phyloP scores from a whole-genome alignment of 108 stramenopile species.

The Nannochloropsis granulata region DNA sequence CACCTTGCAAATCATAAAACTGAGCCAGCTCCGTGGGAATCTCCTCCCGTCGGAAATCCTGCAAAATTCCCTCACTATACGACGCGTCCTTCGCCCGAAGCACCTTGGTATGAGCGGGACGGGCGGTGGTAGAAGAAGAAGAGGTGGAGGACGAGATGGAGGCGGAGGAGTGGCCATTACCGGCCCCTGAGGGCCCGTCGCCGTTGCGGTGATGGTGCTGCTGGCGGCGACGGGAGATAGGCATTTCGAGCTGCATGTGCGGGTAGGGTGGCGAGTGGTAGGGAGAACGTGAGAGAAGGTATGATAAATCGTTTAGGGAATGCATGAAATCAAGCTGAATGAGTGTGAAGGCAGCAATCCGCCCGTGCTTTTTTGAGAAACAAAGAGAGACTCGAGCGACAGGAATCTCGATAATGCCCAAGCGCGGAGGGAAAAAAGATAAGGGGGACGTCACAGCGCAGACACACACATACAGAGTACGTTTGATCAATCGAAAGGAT shows the following conservation, averaged over 20 bases:
- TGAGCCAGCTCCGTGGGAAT: not conserved
- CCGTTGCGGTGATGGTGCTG: not conserved
- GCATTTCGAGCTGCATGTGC: not conserved
- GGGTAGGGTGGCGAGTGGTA: too few species aligned
- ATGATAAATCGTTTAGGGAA: too few species aligned
- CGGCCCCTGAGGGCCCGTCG: not conserved
- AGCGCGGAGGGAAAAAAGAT: too few species aligned
- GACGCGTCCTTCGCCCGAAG: not conserved
- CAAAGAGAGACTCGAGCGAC: too few species aligned
- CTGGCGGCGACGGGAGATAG: not conserved
- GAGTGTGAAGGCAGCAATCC: too few species aligned
- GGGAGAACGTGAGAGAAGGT: too few species aligned
- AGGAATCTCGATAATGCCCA: too few species aligned
- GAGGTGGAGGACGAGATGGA: not conserved
- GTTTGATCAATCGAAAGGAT: too few species aligned
- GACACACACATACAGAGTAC: too few species aligned
- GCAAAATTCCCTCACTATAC: not conserved
- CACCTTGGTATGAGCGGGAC: not conserved
- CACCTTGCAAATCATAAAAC: not conserved
- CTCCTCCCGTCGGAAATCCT: not conserved
- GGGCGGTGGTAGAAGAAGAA: not conserved
- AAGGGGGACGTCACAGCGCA: too few species aligned
- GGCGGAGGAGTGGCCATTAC: not conserved
- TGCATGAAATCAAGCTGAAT: too few species aligned
- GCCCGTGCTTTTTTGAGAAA: too few species aligned